Evolutionary conservation across 2,329 filamentous ascomycete species (phyloP).

Genomic region (Fusarium sp.): DNA sequence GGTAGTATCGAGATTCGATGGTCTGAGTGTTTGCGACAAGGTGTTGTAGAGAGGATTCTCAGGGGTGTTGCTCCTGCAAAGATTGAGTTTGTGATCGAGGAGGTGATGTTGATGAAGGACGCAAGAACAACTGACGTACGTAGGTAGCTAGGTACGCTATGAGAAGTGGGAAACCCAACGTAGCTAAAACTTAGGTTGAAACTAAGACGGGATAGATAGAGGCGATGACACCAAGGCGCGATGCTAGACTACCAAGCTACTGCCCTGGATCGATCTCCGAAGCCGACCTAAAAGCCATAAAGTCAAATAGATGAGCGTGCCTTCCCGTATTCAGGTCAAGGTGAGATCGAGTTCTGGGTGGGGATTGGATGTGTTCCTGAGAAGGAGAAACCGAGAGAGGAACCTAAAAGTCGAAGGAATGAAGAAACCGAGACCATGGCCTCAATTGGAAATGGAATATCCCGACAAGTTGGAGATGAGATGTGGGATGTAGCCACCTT

Average conservation of each 20-base stretch:
- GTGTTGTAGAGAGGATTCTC: background rate
- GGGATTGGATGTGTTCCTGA: background rate
- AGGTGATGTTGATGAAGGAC: conserved; percentile 32
- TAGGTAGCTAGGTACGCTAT: background rate
- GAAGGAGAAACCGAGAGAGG: background rate
- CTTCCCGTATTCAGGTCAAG: conserved; percentile 8
- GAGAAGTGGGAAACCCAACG: conserved; percentile 28
- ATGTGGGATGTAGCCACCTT: too few species aligned
- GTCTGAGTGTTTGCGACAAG: background rate
- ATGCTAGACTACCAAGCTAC: conserved; percentile 24
- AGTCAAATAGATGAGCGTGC: conserved; percentile 9
- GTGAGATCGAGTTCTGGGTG: background rate
- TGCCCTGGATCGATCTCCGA: conserved; percentile 24
- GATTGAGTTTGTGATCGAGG: conserved; percentile 1
- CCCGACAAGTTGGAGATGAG: conserved; percentile 20
- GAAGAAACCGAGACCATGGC: conserved; percentile 5
- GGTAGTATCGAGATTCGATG: conserved; percentile 1
- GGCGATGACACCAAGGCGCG: conserved; percentile 36
- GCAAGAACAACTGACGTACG: conserved; percentile 20
- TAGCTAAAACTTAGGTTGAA: conserved; percentile 20
- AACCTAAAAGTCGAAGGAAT: conserved; percentile 1
- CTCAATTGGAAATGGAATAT: conserved; percentile 21
- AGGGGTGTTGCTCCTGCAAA: background rate
- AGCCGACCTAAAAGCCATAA: conserved; percentile 2
- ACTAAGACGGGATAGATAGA: conserved; percentile 28